A percentile compares a stretch with the other conserved stretches of the same genome.
Conservation (phyloP, 1,139 yeast genomes). For the Sugiyamaella pinicola region DNA sequence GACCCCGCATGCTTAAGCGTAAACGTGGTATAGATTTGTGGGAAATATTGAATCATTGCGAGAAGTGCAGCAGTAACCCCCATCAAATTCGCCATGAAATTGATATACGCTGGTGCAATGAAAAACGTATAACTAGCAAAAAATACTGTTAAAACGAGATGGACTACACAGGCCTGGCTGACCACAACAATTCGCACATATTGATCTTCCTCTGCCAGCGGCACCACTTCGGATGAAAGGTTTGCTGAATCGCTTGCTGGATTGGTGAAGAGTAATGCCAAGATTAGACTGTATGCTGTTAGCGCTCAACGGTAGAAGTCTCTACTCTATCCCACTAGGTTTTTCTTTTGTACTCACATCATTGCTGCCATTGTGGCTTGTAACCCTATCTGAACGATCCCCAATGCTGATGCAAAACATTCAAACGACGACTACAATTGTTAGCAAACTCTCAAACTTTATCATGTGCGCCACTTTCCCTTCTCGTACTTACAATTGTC, state of each 20-base stretch:
- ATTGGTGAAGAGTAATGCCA: conserved; percentile 21
- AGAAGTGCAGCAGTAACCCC: conserved; percentile 60
- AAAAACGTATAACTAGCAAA: conserved; percentile 33
- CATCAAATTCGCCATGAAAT: conserved; percentile 55
- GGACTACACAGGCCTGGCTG: conserved; percentile 29
- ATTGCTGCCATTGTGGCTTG: conserved; percentile 68
- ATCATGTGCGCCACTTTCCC: conserved; percentile 16
- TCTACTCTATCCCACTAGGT: background rate
- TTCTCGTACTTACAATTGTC: conserved; percentile 18
- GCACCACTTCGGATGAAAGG: conserved; percentile 3
- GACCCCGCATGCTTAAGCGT: conserved; percentile 76
- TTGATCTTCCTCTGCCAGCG: conserved; percentile 14
- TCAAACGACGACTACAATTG: conserved; percentile 43
- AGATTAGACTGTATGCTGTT: conserved; percentile 1
- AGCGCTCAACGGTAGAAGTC: too few species aligned
- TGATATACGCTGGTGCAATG: conserved; percentile 25
- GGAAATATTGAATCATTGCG: conserved; percentile 74
- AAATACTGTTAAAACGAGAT: conserved; percentile 32
- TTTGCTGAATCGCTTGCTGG: background rate
- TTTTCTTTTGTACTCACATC: conserved; percentile 49
- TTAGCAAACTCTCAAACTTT: conserved; percentile 1
- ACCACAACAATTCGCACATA: conserved; percentile 18
- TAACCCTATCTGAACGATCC: conserved; percentile 66
- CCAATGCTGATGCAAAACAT: conserved; percentile 70
- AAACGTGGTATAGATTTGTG: conserved; percentile 76